phyloP scores from a whole-genome alignment of 108 stramenopile genomes.

The Craspedostauros australis region DNA sequence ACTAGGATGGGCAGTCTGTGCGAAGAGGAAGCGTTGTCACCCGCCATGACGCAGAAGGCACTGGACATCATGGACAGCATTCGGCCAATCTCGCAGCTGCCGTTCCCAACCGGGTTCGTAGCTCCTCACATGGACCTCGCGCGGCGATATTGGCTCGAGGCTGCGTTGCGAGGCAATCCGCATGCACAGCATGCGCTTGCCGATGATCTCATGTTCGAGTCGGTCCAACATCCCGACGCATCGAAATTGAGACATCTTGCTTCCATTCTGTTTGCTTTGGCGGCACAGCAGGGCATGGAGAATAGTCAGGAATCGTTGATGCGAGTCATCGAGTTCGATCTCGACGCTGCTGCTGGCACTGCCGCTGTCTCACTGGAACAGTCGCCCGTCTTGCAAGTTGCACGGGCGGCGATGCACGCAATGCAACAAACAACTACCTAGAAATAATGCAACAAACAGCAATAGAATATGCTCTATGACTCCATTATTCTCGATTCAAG shows the following conservation, averaged over 20 bases:
- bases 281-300: constrained; percentile 44
- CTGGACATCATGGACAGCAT: constrained; percentile 5
- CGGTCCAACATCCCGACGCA: constrained; percentile 3
- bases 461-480: too few species aligned
- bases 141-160: constrained; percentile 43
- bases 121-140: constrained; percentile 19
- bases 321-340: constrained; percentile 43
- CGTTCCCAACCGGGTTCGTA: constrained; percentile 1
- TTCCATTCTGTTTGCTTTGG: constrained; percentile 43
- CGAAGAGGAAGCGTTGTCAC: constrained; percentile 17
- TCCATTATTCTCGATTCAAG: too few species aligned
- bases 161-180: constrained; percentile 44
- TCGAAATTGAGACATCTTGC: constrained; percentile 31
- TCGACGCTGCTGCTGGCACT: too few species aligned
- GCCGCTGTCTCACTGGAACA: too few species aligned
- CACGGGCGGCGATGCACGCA: too few species aligned
- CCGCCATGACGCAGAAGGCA: constrained; percentile 6
- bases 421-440: too few species aligned
- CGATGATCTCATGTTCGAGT: constrained; percentile 47
- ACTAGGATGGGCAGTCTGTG: constrained; percentile 50
- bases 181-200: constrained; percentile 51
- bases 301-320: constrained; percentile 33
- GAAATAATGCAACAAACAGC: too few species aligned
- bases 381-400: too few species aligned
- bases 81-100: constrained; percentile 3